Evolutionary conservation across 768 basidiomycete genomes (phyloP), one percentile per base, ranked within the genome.

Genomic region (Atractiella rhizophila): DNA sequence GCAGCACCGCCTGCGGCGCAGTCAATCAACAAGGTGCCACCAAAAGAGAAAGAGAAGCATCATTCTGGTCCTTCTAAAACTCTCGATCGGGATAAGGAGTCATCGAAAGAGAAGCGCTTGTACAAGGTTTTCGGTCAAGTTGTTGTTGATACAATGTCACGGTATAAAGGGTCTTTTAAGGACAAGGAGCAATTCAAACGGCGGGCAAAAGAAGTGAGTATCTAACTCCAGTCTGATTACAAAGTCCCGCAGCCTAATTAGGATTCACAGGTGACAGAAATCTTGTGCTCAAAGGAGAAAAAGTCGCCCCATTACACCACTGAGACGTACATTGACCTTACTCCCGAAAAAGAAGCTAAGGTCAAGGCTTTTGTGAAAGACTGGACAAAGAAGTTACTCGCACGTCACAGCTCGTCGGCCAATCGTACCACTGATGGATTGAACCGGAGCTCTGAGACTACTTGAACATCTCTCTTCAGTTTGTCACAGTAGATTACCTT

Each of bases 251-350:
- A 11, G 28, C 35, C 16, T 9, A 21, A 3, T 28, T 19, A 16
- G 27, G 16, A 40, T 42, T 46, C 16, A 12, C 53, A 91, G 86
- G 64, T 91, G 46, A 83, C 83, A 0, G 67, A 76, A 44, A 56
- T 80, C 37, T 76, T 98, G 42, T 67, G 74, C n/a, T 77, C 85
- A 37, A 91, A 91, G 59, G 88, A 98, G 64, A 88, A 88, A 60
- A 88, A 83, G 57, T 78, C 79, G 0, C 60, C 71, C 3, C 71
- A 69, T 31, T 94, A 76, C 54, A 68, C 66, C 42, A 72, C 76
- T n/a, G 67, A 68, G 16, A 68, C 68, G 39, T 66, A 88, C 12
- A 77, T 82, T 3, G 28, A 32, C 18, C 66, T 94, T 19, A 73
- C 79, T 3, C 77, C 85, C 4, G 86, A 96, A 48, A 94, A 94